A percentile compares a stretch with the other conserved stretches of the same genome.
These are phyloP conservation scores for Hibiscus trionum DNA, from an alignment of 345 rosid genomes.

Conservation along the genomic window DNA sequence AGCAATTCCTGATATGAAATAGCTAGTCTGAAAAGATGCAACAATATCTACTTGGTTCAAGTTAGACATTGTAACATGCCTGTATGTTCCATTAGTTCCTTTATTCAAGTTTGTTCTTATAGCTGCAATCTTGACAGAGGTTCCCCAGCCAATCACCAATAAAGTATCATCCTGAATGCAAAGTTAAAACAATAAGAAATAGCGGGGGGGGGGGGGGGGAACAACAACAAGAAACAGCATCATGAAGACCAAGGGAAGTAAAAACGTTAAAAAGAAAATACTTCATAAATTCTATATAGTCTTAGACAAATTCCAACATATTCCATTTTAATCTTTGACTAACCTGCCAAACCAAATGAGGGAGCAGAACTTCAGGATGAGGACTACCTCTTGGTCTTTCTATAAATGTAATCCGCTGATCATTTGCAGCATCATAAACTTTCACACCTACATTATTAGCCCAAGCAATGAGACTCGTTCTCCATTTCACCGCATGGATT, in stretches of 20 bases:
- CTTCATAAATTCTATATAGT: not conserved
- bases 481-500: constrained; percentile 87
- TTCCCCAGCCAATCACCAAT: constrained; percentile 99
- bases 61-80: constrained; percentile 47
- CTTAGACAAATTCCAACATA: not conserved
- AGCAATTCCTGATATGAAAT: constrained; percentile 97
- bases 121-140: constrained; percentile 76
- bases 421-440: constrained; percentile 86
- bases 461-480: constrained; percentile 91
- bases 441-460: constrained; percentile 96
- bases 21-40: constrained; percentile 96
- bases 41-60: constrained; percentile 86
- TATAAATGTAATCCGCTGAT: constrained; percentile 86
- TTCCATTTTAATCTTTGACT: constrained; percentile 13
- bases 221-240: not conserved
- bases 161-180: constrained; percentile 67
- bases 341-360: constrained; percentile 99
- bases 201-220: not conserved
- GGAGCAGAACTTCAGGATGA: constrained; percentile 78
- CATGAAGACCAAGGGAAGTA: not conserved
- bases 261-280: not conserved
- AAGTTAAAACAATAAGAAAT: constrained; percentile 10
- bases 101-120: constrained; percentile 54
- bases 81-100: constrained; percentile 61
- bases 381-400: constrained; percentile 93